These are phyloP conservation scores for Hypoxylon lenormandii DNA, from an alignment of 495 filamentous ascomycete species.

Conservation along the genomic window DNA sequence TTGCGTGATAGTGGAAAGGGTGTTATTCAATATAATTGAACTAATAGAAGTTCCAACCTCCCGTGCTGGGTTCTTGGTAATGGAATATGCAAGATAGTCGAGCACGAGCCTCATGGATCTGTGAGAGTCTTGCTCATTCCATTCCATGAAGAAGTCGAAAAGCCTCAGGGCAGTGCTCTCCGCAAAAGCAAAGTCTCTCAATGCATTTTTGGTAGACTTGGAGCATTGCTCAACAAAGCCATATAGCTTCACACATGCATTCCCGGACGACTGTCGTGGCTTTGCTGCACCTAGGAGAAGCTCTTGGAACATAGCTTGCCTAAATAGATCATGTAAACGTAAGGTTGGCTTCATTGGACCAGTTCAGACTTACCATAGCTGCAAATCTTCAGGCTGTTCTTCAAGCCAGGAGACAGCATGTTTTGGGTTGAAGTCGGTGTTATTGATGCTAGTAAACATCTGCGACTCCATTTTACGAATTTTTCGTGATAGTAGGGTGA, in stretches of 20 bases:
- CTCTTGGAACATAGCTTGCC: slow-evolving; percentile 50
- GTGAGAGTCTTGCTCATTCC: slow-evolving; percentile 77
- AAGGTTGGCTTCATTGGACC: not conserved
- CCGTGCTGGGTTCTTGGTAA: slow-evolving; percentile 62
- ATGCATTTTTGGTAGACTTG: slow-evolving; percentile 55
- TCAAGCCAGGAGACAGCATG: slow-evolving; percentile 55
- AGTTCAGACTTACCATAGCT: slow-evolving; percentile 45
- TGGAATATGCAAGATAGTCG: slow-evolving; percentile 65
- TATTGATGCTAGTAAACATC: slow-evolving; percentile 34
- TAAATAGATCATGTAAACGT: slow-evolving; percentile 15
- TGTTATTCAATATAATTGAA: slow-evolving; percentile 54
- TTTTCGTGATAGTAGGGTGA: not conserved
- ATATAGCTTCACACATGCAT: slow-evolving; percentile 65
- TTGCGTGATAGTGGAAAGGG: slow-evolving; percentile 64
- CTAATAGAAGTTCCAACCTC: slow-evolving; percentile 53
- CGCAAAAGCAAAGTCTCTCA: slow-evolving; percentile 63
- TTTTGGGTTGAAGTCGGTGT: slow-evolving; percentile 50
- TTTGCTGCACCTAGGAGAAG: slow-evolving; percentile 61
- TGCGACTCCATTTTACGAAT: slow-evolving; percentile 28
- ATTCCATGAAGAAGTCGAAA: slow-evolving; percentile 77
- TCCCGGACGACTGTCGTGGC: slow-evolving; percentile 58
- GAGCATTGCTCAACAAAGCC: slow-evolving; percentile 67
- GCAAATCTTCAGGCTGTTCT: slow-evolving; percentile 43
- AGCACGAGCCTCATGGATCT: slow-evolving; percentile 81
- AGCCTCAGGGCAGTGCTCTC: slow-evolving; percentile 66